Evolutionary conservation across 805 yeast genomes (phyloP).

Genomic region (Isabelozyma gotoi): DNA sequence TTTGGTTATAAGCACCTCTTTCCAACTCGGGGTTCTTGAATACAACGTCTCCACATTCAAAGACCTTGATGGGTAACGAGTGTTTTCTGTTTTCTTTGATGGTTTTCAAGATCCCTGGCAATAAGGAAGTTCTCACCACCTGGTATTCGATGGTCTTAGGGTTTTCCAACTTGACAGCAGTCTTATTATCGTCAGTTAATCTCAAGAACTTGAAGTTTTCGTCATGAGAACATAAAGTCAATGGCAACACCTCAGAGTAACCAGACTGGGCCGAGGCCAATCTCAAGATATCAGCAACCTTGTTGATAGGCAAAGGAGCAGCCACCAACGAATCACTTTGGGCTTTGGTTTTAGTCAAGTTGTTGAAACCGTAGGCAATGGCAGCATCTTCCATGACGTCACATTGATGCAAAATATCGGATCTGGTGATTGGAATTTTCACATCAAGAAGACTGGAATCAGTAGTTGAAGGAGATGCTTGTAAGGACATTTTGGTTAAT

Average conservation of each 20-base stretch:
- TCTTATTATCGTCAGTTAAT: constrained; percentile 66
- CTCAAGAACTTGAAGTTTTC: constrained; percentile 91
- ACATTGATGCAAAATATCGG: constrained; percentile 94
- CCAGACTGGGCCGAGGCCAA: constrained; percentile 91
- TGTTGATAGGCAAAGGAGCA: constrained; percentile 86
- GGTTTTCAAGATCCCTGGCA: constrained; percentile 94
- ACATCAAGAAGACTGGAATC: constrained; percentile 59
- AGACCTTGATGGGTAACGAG: constrained; percentile 89
- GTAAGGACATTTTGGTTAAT: constrained; percentile 78
- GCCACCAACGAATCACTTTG: constrained; percentile 79
- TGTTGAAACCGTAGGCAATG: constrained; percentile 91
- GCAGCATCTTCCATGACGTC: constrained; percentile 99
- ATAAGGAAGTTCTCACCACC: constrained; percentile 91
- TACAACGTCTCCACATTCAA: constrained; percentile 94
- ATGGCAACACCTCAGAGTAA: constrained; percentile 93
- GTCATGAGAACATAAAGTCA: constrained; percentile 93
- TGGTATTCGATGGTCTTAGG: constrained; percentile 97
- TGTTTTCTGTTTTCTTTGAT: constrained; percentile 95
- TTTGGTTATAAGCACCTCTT: constrained; percentile 87
- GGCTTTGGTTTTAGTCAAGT: constrained; percentile 75
- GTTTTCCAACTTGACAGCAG: constrained; percentile 87
- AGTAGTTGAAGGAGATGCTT: constrained; percentile 51
- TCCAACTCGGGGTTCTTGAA: constrained; percentile 77
- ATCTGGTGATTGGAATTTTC: constrained; percentile 86
- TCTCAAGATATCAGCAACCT: constrained; percentile 87